These are phyloP conservation scores for Scedosporium dehoogii DNA, from an alignment of 2,329 filamentous ascomycete genomes.

Conservation along the genomic window DNA sequence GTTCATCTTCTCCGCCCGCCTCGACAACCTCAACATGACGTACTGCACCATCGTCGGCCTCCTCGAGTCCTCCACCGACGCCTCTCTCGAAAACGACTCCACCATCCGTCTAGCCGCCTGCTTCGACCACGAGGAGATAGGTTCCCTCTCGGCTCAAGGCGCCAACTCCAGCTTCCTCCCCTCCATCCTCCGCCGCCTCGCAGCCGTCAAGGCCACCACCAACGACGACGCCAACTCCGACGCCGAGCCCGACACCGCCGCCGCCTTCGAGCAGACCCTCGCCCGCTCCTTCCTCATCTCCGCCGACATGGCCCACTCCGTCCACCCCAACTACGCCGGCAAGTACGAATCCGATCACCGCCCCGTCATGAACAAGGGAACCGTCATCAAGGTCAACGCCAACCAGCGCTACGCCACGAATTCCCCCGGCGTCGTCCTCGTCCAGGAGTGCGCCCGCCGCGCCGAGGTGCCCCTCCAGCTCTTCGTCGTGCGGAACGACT, in stretches of 20 bases:
- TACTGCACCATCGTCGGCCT: conserved; percentile 84
- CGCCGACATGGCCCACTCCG: conserved; percentile 93
- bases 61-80: conserved; percentile 62
- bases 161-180: conserved; percentile 89
- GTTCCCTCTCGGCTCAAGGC: conserved; percentile 83
- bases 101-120: conserved; percentile 85
- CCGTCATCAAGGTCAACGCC: conserved; percentile 96
- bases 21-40: conserved; percentile 95
- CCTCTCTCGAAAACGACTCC: conserved; percentile 60
- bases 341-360: conserved; percentile 91
- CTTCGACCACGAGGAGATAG: conserved; percentile 98
- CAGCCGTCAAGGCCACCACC: conserved; percentile 60
- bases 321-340: conserved; percentile 86
- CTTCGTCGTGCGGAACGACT: conserved; percentile 95
- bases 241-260: conserved; percentile 53
- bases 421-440: conserved; percentile 82
- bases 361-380: conserved; percentile 92
- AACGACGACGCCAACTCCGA: conserved; percentile 30
- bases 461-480: conserved; percentile 80
- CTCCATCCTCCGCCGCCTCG: conserved; percentile 75
- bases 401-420: conserved; percentile 97
- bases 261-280: conserved; percentile 87
- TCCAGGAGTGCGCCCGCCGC: conserved; percentile 74
- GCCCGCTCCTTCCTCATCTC: conserved; percentile 88
- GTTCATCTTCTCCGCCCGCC: conserved; percentile 88